Conservation (phyloP, 345 rosid genomes). For the Clausena lansium region DNA sequence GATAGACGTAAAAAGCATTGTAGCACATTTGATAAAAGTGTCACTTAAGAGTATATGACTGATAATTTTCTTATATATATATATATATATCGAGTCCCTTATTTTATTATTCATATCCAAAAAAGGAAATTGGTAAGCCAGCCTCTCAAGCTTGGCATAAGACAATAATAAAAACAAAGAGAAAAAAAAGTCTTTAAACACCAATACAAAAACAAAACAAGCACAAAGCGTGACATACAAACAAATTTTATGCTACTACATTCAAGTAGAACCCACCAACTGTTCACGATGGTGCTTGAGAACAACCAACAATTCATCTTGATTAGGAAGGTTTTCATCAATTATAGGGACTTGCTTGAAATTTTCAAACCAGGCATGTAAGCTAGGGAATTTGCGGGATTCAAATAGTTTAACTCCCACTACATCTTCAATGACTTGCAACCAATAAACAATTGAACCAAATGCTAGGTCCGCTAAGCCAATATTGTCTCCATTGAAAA, state of each 20-base stretch:
- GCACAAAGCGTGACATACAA: background rate
- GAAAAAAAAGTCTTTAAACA: background rate
- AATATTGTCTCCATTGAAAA: conserved; percentile 6
- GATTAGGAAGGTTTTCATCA: background rate
- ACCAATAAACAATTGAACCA: background rate
- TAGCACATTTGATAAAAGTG: too few relatives aligned
- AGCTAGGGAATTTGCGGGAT: background rate
- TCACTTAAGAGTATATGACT: too few relatives aligned
- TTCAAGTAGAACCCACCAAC: background rate
- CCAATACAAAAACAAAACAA: background rate
- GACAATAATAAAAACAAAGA: background rate
- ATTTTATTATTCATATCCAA: too few relatives aligned
- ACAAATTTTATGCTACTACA: background rate
- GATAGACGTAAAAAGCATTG: too few relatives aligned
- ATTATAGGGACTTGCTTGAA: background rate
- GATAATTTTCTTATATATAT: too few relatives aligned
- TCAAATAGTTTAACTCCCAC: background rate
- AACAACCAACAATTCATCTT: background rate
- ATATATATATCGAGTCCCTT: too few relatives aligned
- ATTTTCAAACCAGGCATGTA: background rate
- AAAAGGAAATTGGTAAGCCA: too few relatives aligned
- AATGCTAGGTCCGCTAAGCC: background rate
- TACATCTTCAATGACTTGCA: background rate
- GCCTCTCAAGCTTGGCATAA: background rate
- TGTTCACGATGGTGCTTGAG: background rate